Conservation (phyloP, 2,329 filamentous ascomycete species). For the Cadophora gregata region DNA sequence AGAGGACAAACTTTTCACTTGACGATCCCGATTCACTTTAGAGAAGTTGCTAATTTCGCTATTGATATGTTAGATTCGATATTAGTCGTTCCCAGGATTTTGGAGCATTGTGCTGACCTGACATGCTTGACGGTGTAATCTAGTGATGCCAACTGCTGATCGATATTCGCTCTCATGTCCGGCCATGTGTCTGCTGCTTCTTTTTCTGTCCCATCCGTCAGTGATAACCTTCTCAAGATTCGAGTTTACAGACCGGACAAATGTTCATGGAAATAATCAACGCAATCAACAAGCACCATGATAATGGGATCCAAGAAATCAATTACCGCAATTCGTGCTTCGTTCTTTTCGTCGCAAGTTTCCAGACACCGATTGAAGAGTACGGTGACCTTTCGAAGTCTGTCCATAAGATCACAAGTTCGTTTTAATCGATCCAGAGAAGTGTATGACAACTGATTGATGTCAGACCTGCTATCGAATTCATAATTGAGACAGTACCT, state of each 20-base stretch:
- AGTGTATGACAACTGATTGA: constrained; percentile 24
- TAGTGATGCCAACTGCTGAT: constrained; percentile 22
- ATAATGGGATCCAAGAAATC: constrained; percentile 24
- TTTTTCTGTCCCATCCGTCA: constrained; percentile 18
- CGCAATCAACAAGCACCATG: constrained; percentile 15
- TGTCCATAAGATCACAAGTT: constrained; percentile 24
- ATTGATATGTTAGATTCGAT: background rate
- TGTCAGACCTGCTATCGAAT: background rate
- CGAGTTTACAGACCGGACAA: background rate
- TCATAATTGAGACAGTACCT: constrained; percentile 14
- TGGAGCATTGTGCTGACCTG: background rate
- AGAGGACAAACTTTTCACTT: constrained; percentile 22
- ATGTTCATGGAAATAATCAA: constrained; percentile 9
- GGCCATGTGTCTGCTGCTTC: constrained; percentile 24
- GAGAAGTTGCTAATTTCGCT: constrained; percentile 33
- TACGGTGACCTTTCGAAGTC: constrained; percentile 24
- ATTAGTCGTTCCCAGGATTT: background rate
- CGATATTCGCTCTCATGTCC: constrained; percentile 21
- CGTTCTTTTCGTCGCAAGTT: constrained; percentile 31
- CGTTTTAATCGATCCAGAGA: constrained; percentile 24
- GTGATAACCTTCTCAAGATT: background rate
- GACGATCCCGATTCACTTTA: constrained; percentile 28
- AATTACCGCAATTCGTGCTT: constrained; percentile 25
- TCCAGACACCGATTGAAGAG: constrained; percentile 31
- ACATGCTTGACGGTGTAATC: constrained; percentile 31